These are phyloP conservation scores for Mrakia frigida DNA, from an alignment of 768 basidiomycete genomes.

Conservation along the genomic window DNA sequence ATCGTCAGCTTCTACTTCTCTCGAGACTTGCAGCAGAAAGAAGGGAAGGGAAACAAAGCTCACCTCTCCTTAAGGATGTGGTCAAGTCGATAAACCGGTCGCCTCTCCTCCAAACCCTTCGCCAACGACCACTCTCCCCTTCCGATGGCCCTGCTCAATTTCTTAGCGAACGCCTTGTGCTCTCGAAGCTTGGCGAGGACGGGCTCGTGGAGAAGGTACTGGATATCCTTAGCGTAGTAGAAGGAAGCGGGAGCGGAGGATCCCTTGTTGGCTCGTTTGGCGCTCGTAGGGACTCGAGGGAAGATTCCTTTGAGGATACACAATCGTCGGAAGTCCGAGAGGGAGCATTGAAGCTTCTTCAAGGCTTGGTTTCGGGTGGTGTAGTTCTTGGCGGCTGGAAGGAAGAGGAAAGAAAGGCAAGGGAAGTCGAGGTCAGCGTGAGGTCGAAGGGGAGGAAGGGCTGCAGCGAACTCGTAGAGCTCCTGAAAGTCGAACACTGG, in stretches of 20 bases:
- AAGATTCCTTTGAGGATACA: slow-evolving; percentile 89
- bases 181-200: slow-evolving; percentile 87
- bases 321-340: slow-evolving; percentile 90
- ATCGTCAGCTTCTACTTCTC: background rate
- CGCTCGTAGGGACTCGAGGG: slow-evolving; percentile 86
- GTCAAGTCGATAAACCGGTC: slow-evolving; percentile 84
- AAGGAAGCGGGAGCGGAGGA: slow-evolving; percentile 95
- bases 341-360: slow-evolving; percentile 89
- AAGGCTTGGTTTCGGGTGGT: slow-evolving; percentile 83
- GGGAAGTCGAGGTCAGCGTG: slow-evolving; percentile 6
- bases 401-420: background rate
- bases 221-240: slow-evolving; percentile 97
- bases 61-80: slow-evolving; percentile 97
- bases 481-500: background rate
- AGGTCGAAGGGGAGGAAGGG: background rate
- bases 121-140: slow-evolving; percentile 92
- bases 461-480: background rate
- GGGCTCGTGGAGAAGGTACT: slow-evolving; percentile 94
- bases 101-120: slow-evolving; percentile 86
- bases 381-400: slow-evolving; percentile 47
- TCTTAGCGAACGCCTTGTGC: slow-evolving; percentile 98
- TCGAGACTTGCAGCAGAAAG: background rate
- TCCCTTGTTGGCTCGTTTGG: slow-evolving; percentile 93
- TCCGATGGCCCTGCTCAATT: slow-evolving; percentile 85
- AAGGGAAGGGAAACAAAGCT: slow-evolving; percentile 33